Base-by-base conservation (phyloP, 1,284 basidiomycete species). In the Puccinia polysora region DNA sequence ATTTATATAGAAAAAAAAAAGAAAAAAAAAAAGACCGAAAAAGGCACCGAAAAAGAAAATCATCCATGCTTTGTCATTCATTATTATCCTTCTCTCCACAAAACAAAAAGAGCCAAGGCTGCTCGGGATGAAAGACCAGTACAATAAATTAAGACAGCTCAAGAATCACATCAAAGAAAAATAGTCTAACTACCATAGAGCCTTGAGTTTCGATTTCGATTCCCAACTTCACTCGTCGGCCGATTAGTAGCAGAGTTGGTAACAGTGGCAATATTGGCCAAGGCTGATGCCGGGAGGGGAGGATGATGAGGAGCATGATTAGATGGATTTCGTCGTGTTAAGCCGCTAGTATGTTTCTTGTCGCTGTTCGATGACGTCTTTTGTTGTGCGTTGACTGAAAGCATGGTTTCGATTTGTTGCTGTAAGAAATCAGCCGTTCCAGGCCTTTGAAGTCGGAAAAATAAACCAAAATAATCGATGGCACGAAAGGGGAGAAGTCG, bases 371-470 rank as follows among this genome's bases (percentile, higher is more conserved):
- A 18, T 43, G 23, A n/a, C 18, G 4, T 59, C 50, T 69, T 34
- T 32, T 60, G 67, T 36, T 69, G 67, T 20, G 67, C 67, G 60
- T 69, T 69, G 12, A 69, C 53, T 18, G 75, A 74, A 56, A 76
- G 72, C 62, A 79, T 75, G 20, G 76, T 78, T 36, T 65, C 70
- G 23, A 79, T 74, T 70, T 95, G 92, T 78, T 93, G 90, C 0
- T 88, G 85, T 75, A 96, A 87, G 79, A 96, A 96, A 73, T 95
- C 92, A 40, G 86, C 85, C 7, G 91, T 93, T 34, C 87, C 86
- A 18, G 87, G 83, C 77, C 90, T 90, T 78, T 56, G 14, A 49
- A 56, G 73, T 36, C 23, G 18, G 18, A 15, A 65, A 30, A 50
- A 63, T n/a, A n/a, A 18, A 47, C 52, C 23, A 20, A 30, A 40